A percentile compares a stretch with the other conserved stretches of the same genome.
Evolutionary conservation across 1,139 yeast genomes (phyloP).

Genomic region (Sugiyamaella sp.): DNA sequence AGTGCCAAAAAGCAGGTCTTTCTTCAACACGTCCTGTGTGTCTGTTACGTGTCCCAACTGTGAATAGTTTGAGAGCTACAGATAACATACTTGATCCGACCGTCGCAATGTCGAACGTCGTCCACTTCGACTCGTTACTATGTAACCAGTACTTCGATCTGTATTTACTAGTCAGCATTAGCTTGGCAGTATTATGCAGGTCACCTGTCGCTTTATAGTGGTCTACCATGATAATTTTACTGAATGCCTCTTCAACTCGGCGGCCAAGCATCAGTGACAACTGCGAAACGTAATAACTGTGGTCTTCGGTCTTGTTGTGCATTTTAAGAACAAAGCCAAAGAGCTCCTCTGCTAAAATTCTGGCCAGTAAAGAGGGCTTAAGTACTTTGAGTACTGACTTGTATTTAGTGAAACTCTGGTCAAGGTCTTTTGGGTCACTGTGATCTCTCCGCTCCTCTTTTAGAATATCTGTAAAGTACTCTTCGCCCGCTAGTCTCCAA

Average conservation of each 20-base stretch:
- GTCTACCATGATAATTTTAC: conserved; percentile 3
- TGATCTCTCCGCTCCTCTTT: neutral
- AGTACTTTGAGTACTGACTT: neutral
- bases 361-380: conserved; percentile 4
- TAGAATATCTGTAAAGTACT: conserved; percentile 57
- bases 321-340: conserved; percentile 4
- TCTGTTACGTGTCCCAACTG: conserved; percentile 60
- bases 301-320: conserved; percentile 4
- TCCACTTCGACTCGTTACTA: conserved; percentile 38
- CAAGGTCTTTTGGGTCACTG: neutral
- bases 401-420: neutral
- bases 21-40: conserved; percentile 49
- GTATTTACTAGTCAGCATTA: conserved; percentile 13
- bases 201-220: neutral
- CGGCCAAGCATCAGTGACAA: conserved; percentile 13
- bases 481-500: conserved; percentile 56
- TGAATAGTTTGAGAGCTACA: conserved; percentile 57
- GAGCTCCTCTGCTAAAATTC: conserved; percentile 11
- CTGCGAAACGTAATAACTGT: conserved; percentile 10
- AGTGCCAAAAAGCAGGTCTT: conserved; percentile 79
- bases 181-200: conserved; percentile 15
- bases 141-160: conserved; percentile 37
- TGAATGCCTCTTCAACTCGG: conserved; percentile 11
- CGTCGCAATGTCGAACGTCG: conserved; percentile 60
- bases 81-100: conserved; percentile 72